These are phyloP conservation scores for Trypanosoma caninum DNA, from an alignment of 208 protist species.

Conservation along the genomic window DNA sequence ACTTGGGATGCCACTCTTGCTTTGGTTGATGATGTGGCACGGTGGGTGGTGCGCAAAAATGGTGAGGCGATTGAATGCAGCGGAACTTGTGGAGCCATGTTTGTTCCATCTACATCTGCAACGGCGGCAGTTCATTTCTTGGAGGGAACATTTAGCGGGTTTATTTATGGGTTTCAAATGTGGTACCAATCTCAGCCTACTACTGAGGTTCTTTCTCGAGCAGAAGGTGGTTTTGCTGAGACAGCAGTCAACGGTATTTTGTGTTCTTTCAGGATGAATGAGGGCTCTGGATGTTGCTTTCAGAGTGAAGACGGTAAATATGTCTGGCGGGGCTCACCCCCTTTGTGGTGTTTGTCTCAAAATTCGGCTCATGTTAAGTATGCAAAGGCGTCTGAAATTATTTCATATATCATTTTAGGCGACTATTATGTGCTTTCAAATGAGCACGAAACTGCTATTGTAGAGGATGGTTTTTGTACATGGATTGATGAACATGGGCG, in stretches of 20 bases:
- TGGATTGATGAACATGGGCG: conserved; percentile 63
- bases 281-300: conserved; percentile 65
- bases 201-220: conserved; percentile 39
- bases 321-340: conserved; percentile 40
- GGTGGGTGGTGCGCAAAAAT: conserved; percentile 76
- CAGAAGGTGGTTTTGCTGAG: conserved; percentile 18
- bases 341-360: conserved; percentile 44
- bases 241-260: conserved; percentile 25
- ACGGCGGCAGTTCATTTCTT: conserved; percentile 20
- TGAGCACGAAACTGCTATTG: conserved; percentile 61
- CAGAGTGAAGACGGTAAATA: conserved; percentile 27
- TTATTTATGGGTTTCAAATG: conserved; percentile 43
- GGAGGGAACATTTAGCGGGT: conserved; percentile 26
- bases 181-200: conserved; percentile 47
- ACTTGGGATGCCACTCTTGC: conserved; percentile 74
- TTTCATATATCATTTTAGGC: conserved; percentile 29
- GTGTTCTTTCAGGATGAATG: conserved; percentile 61
- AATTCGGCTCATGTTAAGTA: conserved; percentile 23
- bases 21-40: conserved; percentile 49
- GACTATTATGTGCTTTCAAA: conserved; percentile 71
- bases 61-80: conserved; percentile 41
- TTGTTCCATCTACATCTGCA: conserved; percentile 26
- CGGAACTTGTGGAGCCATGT: conserved; percentile 40
- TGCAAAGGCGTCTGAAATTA: conserved; percentile 14
- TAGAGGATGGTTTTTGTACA: conserved; percentile 71